phyloP scores from a whole-genome alignment of 2,329 filamentous ascomycete species.

The Cordyceps pruinosa region DNA sequence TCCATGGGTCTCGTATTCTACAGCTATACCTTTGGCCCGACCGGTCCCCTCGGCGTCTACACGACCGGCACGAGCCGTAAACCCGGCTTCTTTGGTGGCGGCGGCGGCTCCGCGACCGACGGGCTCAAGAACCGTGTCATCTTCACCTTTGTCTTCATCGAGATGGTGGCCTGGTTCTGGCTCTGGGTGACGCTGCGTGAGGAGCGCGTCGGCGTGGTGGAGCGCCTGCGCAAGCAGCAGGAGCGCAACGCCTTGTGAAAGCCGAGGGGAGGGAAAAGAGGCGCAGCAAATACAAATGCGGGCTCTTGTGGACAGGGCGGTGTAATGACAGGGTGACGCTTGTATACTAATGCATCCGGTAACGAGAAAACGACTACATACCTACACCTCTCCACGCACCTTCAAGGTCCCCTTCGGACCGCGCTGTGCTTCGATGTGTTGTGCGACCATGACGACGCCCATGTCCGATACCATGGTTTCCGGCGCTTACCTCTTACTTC shows the following conservation, averaged over 20 bases:
- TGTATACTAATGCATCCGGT: background rate
- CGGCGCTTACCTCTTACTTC: no score
- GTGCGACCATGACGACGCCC: background rate
- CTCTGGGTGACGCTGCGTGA: slow-evolving; percentile 64
- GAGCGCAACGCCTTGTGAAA: slow-evolving; percentile 2
- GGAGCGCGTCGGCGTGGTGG: slow-evolving; percentile 43
- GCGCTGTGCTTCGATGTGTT: background rate
- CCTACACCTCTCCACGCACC: background rate
- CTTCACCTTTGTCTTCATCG: slow-evolving; percentile 78
- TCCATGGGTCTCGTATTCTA: slow-evolving; percentile 57
- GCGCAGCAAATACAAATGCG: background rate
- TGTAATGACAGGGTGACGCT: background rate
- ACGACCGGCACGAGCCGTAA: slow-evolving; percentile 23
- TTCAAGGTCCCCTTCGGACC: background rate
- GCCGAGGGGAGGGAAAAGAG: background rate
- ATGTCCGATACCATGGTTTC: background rate
- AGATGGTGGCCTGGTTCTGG: slow-evolving; percentile 86
- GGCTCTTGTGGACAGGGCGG: no score
- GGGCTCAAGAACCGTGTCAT: slow-evolving; percentile 76
- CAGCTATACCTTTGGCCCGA: slow-evolving; percentile 52
- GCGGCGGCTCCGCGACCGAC: slow-evolving; percentile 49
- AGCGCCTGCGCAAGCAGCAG: slow-evolving; percentile 30
- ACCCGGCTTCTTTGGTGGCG: slow-evolving; percentile 25
- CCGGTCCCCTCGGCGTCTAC: slow-evolving; percentile 40
- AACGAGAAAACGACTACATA: background rate